Base-by-base conservation (phyloP, 2,329 filamentous ascomycete genomes). In the Nemania sp. region DNA sequence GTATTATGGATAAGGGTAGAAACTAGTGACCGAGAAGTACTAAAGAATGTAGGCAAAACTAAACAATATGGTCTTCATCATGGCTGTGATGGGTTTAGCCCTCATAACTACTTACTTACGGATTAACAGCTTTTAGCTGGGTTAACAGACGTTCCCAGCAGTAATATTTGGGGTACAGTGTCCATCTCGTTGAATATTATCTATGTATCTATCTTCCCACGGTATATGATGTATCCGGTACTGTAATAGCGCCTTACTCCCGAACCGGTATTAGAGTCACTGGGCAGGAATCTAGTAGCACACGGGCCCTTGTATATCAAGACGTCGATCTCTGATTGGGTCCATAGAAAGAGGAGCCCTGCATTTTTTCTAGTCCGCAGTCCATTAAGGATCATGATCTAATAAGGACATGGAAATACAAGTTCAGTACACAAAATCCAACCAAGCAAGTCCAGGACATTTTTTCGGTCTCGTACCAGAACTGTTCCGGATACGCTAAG, bases 141-240 rank as follows among this genome's bases (percentile, higher is more conserved):
- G 54, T 64, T 62, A 68, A 64, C 63, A 63, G 65, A 68, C 53
- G 11, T 31, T 43, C 26, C 20, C 34, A 43, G 45, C 28, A 43
- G 42, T 47, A 17, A 34, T 37, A 20, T 28, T 50, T 34, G 15
- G 26, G 23, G 20, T 39, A 19, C 22, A 39, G 24, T 23, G 49
- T 17, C 36, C 52, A 45, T 37, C n/a, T n/a, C 40, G 34, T 50
- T 48, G 42, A 46, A 50, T 45, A 59, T 48, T 39, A 57, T 56
- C 46, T 45, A 52, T 20, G n/a, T n/a, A n/a, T n/a, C n/a, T n/a
- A n/a, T n/a, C n/a, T n/a, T n/a, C 40, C 28, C 40, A 46, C 24
- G 19, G 33, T 23, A 41, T 42, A 52, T 42, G 59, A 53, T 52
- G 47, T 56, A 30, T 56, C 63, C 56, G 52, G 57, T 60, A 52